These are phyloP conservation scores for Sambucus nigra DNA, from an alignment of 129 eudicot species.

Conservation along the genomic window DNA sequence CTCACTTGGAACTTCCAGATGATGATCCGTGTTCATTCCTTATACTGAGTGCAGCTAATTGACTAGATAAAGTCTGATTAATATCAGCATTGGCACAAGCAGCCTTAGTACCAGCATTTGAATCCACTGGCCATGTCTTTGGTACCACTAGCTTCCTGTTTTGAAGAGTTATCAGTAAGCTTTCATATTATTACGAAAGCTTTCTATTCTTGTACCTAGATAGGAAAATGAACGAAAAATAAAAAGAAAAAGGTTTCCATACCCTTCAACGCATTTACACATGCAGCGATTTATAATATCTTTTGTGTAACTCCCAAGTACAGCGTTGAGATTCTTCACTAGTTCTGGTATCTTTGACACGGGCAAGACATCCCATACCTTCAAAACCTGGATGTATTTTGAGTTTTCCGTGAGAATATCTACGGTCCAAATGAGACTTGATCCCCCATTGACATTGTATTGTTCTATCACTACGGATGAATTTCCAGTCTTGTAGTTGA, in stretches of 20 bases:
- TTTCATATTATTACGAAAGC: too few species aligned
- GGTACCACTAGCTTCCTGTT: too few species aligned
- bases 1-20: too few species aligned
- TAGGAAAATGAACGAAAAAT: too few species aligned
- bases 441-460: conserved; percentile 10
- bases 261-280: conserved; percentile 21
- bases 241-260: not conserved
- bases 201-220: too few species aligned
- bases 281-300: conserved; percentile 16
- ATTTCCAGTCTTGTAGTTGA: conserved; percentile 13
- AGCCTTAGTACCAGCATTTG: too few species aligned
- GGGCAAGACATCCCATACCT: conserved; percentile 25
- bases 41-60: too few species aligned
- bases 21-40: too few species aligned
- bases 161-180: too few species aligned
- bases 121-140: too few species aligned
- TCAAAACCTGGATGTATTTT: conserved; percentile 16
- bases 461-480: conserved; percentile 18
- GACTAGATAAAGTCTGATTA: too few species aligned
- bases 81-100: too few species aligned
- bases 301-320: conserved; percentile 13
- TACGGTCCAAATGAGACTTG: conserved; percentile 18
- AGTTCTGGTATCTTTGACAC: conserved; percentile 11
- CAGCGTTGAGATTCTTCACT: conserved; percentile 6
- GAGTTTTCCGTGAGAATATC: conserved; percentile 19